Evolutionary conservation across 1,139 yeast genomes (phyloP).

Genomic region (Wickerhamomyces sp.): DNA sequence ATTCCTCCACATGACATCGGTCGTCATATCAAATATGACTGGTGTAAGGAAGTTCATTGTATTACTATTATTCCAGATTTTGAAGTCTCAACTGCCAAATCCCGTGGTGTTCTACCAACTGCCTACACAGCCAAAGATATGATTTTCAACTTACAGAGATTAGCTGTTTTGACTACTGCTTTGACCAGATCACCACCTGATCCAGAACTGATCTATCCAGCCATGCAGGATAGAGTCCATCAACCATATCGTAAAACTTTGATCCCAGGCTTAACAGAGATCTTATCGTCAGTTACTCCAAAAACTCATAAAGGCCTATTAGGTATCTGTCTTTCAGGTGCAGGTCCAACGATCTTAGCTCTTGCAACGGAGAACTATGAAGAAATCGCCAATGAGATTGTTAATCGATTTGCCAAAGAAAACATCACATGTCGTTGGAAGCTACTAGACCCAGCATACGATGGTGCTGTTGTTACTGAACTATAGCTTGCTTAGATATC

Average conservation of each 20-base stretch:
- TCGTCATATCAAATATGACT: slow-evolving; percentile 79
- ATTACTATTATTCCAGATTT: slow-evolving; percentile 89
- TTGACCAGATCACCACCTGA: slow-evolving; percentile 80
- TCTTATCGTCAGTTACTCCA: slow-evolving; percentile 79
- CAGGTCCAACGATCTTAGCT: slow-evolving; percentile 95
- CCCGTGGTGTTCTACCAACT: slow-evolving; percentile 83
- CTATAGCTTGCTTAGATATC: slow-evolving; percentile 1
- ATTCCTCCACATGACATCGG: slow-evolving; percentile 86
- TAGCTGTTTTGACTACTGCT: slow-evolving; percentile 76
- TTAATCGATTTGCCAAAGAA: slow-evolving; percentile 61
- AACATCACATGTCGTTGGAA: slow-evolving; percentile 76
- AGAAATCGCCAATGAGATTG: slow-evolving; percentile 71
- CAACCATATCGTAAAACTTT: slow-evolving; percentile 90
- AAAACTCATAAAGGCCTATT: slow-evolving; percentile 75
- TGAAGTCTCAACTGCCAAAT: slow-evolving; percentile 87
- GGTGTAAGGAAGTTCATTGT: slow-evolving; percentile 81
- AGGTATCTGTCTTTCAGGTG: slow-evolving; percentile 95
- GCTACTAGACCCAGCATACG: slow-evolving; percentile 77
- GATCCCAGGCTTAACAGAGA: slow-evolving; percentile 86
- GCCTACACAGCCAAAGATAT: slow-evolving; percentile 78
- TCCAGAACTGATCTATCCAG: slow-evolving; percentile 76
- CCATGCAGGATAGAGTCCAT: slow-evolving; percentile 95
- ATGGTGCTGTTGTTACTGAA: slow-evolving; percentile 59
- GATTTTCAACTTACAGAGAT: slow-evolving; percentile 79
- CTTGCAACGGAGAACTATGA: slow-evolving; percentile 88